Evolutionary conservation across 768 basidiomycete genomes (phyloP).

Genomic region (Clitopilus passeckerianus): DNA sequence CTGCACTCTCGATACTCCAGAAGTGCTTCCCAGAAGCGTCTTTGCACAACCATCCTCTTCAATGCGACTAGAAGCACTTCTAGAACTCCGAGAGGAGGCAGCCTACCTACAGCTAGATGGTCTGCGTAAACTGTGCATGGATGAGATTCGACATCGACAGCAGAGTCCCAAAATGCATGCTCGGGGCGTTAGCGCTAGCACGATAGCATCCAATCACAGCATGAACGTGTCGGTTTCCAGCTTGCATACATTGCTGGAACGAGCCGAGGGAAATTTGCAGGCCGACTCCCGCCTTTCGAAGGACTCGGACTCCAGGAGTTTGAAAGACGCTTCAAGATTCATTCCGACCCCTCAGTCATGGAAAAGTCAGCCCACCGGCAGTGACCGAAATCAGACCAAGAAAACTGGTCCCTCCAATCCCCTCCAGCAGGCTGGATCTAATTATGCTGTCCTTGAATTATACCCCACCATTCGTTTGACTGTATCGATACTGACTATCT

Average conservation of each 20-base stretch:
- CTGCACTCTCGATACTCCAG: conserved; percentile 37
- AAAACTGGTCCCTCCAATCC: conserved; percentile 19
- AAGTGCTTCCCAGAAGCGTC: conserved; percentile 55
- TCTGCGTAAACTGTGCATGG: conserved; percentile 59
- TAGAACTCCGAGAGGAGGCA: conserved; percentile 79
- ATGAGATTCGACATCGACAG: conserved; percentile 52
- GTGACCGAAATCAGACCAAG: conserved; percentile 20
- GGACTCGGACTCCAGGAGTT: conserved; percentile 13
- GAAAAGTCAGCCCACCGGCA: conserved; percentile 21
- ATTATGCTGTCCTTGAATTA: not conserved
- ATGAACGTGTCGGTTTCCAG: conserved; percentile 53
- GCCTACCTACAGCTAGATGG: conserved; percentile 65
- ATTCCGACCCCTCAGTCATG: conserved; percentile 44
- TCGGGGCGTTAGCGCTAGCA: conserved; percentile 34
- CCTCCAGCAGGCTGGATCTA: conserved; percentile 48
- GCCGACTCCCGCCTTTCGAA: conserved; percentile 11
- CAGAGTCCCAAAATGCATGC: conserved; percentile 36
- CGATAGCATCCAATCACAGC: conserved; percentile 36
- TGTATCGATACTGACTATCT: not conserved
- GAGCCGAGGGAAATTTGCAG: conserved; percentile 31
- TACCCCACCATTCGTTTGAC: not conserved
- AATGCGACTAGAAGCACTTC: conserved; percentile 56
- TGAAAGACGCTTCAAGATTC: conserved; percentile 18
- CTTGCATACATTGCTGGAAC: conserved; percentile 57
- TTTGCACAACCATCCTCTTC: conserved; percentile 40